phyloP scores from a whole-genome alignment of 768 basidiomycete species.

The Panellus pusillus region DNA sequence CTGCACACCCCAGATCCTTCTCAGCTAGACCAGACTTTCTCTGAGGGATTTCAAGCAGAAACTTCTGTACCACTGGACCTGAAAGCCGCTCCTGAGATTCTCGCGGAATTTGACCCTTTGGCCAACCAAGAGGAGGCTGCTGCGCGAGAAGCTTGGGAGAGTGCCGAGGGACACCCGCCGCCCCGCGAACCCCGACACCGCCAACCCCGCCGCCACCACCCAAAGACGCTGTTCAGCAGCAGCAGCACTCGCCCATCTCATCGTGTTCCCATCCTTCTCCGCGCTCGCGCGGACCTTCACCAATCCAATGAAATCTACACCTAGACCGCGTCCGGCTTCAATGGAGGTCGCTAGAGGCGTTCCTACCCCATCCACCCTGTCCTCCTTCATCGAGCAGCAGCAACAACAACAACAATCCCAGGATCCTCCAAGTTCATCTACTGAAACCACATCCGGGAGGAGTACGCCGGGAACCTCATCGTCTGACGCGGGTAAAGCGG shows the following conservation, averaged over 20 bases:
- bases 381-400: constrained; percentile 56
- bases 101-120: constrained; percentile 71
- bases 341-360: constrained; percentile 60
- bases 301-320: constrained; percentile 48
- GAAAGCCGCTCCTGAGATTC: constrained; percentile 34
- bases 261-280: constrained; percentile 61
- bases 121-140: constrained; percentile 55
- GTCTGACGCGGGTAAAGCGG: constrained; percentile 33
- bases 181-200: constrained; percentile 40
- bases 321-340: constrained; percentile 55
- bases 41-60: constrained; percentile 35
- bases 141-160: constrained; percentile 66
- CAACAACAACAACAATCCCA: constrained; percentile 17
- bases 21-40: constrained; percentile 40
- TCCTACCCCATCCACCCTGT: constrained; percentile 55
- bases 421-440: constrained; percentile 23
- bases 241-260: constrained; percentile 30
- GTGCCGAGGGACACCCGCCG: constrained; percentile 62
- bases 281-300: constrained; percentile 67
- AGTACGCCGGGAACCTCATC: constrained; percentile 18
- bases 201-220: constrained; percentile 35
- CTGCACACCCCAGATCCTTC: constrained; percentile 45
- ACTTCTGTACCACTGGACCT: constrained; percentile 12
- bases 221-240: constrained; percentile 31
- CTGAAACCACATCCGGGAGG: constrained; percentile 14